These are phyloP conservation scores for Stereocaulon alpinum DNA, from an alignment of 495 filamentous ascomycete genomes.

Conservation along the genomic window DNA sequence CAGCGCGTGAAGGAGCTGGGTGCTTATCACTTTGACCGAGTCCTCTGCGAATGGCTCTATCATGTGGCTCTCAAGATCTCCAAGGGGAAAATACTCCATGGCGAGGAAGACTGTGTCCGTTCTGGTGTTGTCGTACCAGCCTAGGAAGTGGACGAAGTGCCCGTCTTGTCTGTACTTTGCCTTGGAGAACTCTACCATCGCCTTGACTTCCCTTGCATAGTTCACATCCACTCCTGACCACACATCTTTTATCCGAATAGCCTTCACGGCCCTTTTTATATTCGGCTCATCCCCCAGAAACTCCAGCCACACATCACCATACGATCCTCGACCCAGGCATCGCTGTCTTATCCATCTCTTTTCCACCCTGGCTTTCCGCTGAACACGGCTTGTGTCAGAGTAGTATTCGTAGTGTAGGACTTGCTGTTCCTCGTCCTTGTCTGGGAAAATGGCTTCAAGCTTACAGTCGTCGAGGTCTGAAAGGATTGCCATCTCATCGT, in stretches of 20 bases:
- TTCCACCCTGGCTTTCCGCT: neutral
- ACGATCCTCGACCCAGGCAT: neutral
- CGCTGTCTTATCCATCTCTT: neutral
- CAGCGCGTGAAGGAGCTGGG: slow-evolving; percentile 36
- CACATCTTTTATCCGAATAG: neutral
- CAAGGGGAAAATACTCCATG: slow-evolving; percentile 2
- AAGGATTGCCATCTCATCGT: neutral
- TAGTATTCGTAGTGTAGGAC: neutral
- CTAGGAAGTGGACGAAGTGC: slow-evolving; percentile 3
- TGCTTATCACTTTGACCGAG: neutral
- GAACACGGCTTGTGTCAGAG: neutral
- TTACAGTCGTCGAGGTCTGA: neutral
- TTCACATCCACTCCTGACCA: neutral
- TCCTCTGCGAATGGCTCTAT: slow-evolving; percentile 16
- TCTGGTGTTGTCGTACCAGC: neutral
- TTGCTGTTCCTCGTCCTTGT: neutral
- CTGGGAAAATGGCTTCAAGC: neutral
- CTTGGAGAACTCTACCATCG: neutral
- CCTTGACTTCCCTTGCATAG: neutral
- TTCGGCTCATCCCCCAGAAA: neutral
- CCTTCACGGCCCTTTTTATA: neutral
- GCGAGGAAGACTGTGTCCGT: neutral
- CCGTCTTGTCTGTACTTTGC: neutral
- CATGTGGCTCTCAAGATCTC: neutral
- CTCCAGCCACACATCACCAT: neutral